Evolutionary conservation across 2,329 filamentous ascomycete species (phyloP).

Genomic region (Trichoderma harzianum): DNA sequence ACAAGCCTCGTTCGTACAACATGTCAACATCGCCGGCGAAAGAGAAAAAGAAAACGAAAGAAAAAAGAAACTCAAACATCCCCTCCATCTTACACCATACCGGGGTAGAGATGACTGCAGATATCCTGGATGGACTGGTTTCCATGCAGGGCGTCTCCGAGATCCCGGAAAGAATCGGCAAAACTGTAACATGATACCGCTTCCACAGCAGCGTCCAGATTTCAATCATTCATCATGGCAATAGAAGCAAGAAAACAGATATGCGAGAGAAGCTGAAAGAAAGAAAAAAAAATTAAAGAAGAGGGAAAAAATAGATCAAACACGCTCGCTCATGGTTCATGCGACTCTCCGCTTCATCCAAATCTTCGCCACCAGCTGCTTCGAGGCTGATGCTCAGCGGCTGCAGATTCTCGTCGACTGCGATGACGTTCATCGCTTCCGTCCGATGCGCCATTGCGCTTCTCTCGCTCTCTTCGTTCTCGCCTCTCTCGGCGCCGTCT

Average conservation of each 20-base stretch:
- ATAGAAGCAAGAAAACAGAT: not conserved
- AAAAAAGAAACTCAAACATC: not conserved
- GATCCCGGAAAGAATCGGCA: not conserved
- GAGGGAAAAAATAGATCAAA: not conserved
- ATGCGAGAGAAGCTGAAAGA: not conserved
- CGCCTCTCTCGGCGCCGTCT: slow-evolving; percentile 41
- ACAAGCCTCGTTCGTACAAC: slow-evolving; percentile 7
- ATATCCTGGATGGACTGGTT: slow-evolving; percentile 8
- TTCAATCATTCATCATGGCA: not conserved
- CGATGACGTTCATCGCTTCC: slow-evolving; percentile 45
- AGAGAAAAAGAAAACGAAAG: not conserved
- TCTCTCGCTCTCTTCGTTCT: slow-evolving; percentile 40
- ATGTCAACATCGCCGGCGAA: not conserved
- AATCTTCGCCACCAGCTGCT: slow-evolving; percentile 61
- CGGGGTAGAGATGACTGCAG: not conserved
- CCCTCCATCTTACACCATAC: not conserved
- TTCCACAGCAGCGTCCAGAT: not conserved
- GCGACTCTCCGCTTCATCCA: slow-evolving; percentile 28
- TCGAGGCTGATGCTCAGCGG: slow-evolving; percentile 47
- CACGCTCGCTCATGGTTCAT: slow-evolving; percentile 12
- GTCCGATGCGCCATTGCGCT: slow-evolving; percentile 36
- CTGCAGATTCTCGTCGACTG: slow-evolving; percentile 39
- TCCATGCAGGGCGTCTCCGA: not conserved
- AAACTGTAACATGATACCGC: not conserved
- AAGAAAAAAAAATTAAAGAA: not conserved